These are phyloP conservation scores for Crotalaria pallida DNA, from an alignment of 306 rosid species.

Conservation along the genomic window DNA sequence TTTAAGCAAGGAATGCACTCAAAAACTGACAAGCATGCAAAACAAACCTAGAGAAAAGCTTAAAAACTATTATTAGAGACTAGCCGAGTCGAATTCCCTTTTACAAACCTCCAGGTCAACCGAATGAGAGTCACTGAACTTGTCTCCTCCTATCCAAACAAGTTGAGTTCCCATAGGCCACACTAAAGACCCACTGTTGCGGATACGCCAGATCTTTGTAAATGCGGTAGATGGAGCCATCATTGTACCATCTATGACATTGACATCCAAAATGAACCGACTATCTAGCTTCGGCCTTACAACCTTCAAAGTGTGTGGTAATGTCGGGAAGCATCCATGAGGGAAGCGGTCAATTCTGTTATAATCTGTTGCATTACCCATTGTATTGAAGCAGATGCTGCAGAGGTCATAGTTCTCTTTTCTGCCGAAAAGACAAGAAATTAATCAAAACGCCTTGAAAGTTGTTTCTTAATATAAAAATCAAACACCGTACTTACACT, in stretches of 20 bases:
- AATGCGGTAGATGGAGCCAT: conserved; percentile 77
- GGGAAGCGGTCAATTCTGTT: conserved; percentile 61
- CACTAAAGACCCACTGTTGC: conserved; percentile 52
- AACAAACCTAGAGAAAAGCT: conserved; percentile 1
- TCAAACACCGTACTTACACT: conserved; percentile 50
- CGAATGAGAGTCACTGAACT: conserved; percentile 30
- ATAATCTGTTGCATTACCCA: conserved; percentile 58
- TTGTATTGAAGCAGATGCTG: conserved; percentile 55
- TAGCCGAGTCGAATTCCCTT: too few relatives aligned
- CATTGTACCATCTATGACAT: conserved; percentile 70
- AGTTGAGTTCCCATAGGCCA: conserved; percentile 84
- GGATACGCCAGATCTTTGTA: conserved; percentile 93
- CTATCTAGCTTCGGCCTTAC: conserved; percentile 55
- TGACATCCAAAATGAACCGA: conserved; percentile 69
- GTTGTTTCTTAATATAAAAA: background rate
- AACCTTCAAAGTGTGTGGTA: conserved; percentile 30
- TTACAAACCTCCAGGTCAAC: conserved; percentile 61
- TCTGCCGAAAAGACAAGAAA: conserved; percentile 39
- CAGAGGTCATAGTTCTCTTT: conserved; percentile 83
- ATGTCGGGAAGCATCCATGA: conserved; percentile 9
- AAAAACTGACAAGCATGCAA: background rate
- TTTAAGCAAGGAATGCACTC: conserved; percentile 10
- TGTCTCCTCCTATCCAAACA: conserved; percentile 75
- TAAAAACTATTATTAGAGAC: background rate
- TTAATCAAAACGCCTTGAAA: background rate